These are phyloP conservation scores for Magnolia officinalis DNA, from an alignment of 164 flowering plant species.

Conservation along the genomic window DNA sequence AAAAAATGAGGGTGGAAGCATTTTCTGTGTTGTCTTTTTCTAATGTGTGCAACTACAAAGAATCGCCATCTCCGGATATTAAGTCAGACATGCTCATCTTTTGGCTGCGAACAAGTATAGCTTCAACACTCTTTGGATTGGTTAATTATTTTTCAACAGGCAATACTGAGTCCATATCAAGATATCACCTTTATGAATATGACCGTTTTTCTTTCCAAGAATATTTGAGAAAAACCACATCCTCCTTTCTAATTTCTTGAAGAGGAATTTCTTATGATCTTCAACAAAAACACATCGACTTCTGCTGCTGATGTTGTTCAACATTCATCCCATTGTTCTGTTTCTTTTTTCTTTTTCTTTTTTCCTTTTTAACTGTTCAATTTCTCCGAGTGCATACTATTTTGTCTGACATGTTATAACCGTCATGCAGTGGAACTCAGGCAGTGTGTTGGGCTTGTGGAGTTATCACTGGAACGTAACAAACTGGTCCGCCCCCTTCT, in stretches of 20 bases:
- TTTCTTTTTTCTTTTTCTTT: constrained; percentile 1
- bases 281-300: neutral
- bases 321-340: neutral
- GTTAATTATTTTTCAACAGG: too few relatives aligned
- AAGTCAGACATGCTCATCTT: too few relatives aligned
- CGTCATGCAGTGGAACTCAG: constrained; percentile 77
- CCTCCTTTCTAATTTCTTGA: neutral
- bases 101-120: too few relatives aligned
- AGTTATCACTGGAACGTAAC: constrained; percentile 93
- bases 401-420: constrained; percentile 15
- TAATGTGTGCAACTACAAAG: too few relatives aligned
- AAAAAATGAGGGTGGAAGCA: too few relatives aligned
- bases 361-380: neutral
- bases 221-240: neutral
- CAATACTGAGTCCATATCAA: too few relatives aligned
- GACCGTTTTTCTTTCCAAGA: neutral
- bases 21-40: too few relatives aligned
- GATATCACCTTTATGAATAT: neutral
- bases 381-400: neutral
- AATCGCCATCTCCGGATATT: too few relatives aligned
- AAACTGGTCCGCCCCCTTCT: constrained; percentile 90
- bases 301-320: neutral
- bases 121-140: too few relatives aligned
- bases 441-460: constrained; percentile 83
- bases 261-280: neutral